phyloP scores from a whole-genome alignment of 441 rosid species.

The Biscutella auriculata region DNA sequence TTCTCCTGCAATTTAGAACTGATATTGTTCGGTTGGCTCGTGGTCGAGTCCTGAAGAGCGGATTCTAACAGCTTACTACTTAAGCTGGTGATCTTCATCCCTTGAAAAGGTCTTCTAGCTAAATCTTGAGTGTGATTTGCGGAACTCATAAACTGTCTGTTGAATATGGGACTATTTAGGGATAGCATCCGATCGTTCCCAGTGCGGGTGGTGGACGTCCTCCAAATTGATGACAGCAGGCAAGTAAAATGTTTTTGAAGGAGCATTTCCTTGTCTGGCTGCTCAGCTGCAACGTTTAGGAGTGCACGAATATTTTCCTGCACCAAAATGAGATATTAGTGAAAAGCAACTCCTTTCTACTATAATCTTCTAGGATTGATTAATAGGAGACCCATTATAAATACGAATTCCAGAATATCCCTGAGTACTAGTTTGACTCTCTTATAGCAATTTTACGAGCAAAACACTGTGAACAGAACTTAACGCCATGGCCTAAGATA shows the following conservation, averaged over 20 bases:
- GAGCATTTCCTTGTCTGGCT: slow-evolving; percentile 77
- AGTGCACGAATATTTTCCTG: slow-evolving; percentile 80
- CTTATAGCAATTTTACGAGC: no score
- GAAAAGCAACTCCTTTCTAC: slow-evolving; percentile 2
- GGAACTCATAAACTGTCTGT: slow-evolving; percentile 40
- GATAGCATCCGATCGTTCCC: slow-evolving; percentile 29
- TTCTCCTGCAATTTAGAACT: slow-evolving; percentile 33
- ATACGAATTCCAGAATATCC: background rate
- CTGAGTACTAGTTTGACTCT: no score
- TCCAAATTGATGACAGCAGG: slow-evolving; percentile 78
- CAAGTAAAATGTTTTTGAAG: slow-evolving; percentile 90
- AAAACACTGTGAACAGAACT: background rate
- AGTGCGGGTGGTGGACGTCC: slow-evolving; percentile 24
- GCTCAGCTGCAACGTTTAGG: slow-evolving; percentile 59
- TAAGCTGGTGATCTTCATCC: slow-evolving; percentile 48
- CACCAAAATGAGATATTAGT: slow-evolving; percentile 22
- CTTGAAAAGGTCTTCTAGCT: slow-evolving; percentile 32
- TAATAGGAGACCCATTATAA: background rate
- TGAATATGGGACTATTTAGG: slow-evolving; percentile 38
- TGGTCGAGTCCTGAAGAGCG: slow-evolving; percentile 56
- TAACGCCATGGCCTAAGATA: background rate
- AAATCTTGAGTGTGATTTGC: slow-evolving; percentile 27
- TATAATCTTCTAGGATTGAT: background rate
- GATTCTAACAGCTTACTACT: slow-evolving; percentile 49
- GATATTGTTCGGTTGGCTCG: slow-evolving; percentile 29